Percentiles rank a stretch among this genome's conserved stretches.
These are phyloP conservation scores for Epichloe sp. DNA, from an alignment of 2,329 filamentous ascomycete genomes.

Conservation along the genomic window DNA sequence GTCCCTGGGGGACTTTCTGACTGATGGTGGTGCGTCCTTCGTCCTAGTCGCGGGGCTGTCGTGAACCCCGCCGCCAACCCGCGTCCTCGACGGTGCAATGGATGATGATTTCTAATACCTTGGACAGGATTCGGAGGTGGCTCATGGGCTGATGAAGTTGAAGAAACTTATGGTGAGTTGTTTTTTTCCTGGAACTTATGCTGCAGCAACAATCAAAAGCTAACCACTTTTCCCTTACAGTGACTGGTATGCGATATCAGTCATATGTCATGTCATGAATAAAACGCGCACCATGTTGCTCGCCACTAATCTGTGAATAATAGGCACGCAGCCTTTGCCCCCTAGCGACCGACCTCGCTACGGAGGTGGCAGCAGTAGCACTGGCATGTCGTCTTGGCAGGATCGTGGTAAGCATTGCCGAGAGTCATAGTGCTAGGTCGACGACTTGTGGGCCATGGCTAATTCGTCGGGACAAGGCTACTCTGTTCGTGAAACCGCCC, in stretches of 20 bases:
- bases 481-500: constrained; percentile 58
- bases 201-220: constrained; percentile 8
- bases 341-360: constrained; percentile 31
- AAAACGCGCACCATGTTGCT: not conserved
- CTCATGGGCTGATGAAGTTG: constrained; percentile 99
- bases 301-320: not conserved
- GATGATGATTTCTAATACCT: not conserved
- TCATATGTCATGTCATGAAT: not conserved
- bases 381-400: constrained; percentile 25
- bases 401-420: constrained; percentile 27
- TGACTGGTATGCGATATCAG: constrained; percentile 19
- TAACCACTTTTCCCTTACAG: constrained; percentile 16
- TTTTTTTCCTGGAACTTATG: constrained; percentile 3
- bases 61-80: constrained; percentile 12
- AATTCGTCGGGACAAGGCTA: constrained; percentile 32
- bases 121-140: constrained; percentile 41
- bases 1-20: constrained; percentile 92
- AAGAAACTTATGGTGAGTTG: constrained; percentile 67
- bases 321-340: constrained; percentile 46
- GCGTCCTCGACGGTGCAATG: constrained; percentile 7
- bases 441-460: constrained; percentile 5
- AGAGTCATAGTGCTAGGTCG: not conserved
- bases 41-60: constrained; percentile 9
- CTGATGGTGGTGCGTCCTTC: constrained; percentile 63
- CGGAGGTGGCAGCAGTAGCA: constrained; percentile 15